Evolutionary conservation across 139 green algal genomes (phyloP), one percentile per base, ranked within the genome.

Genomic region (Monoraphidium neglectum): DNA sequence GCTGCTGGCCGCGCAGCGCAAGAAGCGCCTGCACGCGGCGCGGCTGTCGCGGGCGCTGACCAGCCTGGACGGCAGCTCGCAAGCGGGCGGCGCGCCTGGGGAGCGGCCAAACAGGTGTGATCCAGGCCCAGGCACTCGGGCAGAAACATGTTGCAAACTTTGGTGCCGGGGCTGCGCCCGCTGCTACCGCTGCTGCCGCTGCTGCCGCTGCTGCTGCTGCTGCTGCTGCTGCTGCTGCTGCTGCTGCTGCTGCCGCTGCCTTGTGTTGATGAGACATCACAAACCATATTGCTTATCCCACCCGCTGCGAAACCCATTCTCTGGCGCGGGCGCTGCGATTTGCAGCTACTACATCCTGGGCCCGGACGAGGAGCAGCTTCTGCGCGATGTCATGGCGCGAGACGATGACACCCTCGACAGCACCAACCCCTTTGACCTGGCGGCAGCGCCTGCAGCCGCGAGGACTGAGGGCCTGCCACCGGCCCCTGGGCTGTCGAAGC

Each of bases 341-440:
- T 69, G 62, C 71, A 77, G 38, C 32, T 77, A 77, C 59, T 77
- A 77, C 36, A 54, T 35, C 40, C 71, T 77, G 6, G 16, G 60
- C n/a, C 57, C 71, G 1, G 26, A 77, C 12, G 71, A 77, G n/a
- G 71, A 77, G 59, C 38, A 46, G 71, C n/a, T 77, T n/a, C 59
- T 77, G 32, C 56, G 56, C 33, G n/a, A 40, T n/a, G 71, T 77
- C 38, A 37, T 77, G 40, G 15, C 0, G n/a, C 56, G 71, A 1
- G 40, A 70, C 28, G 71, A 77, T 13, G 59, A 38, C 37, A 38
- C 38, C 12, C 21, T 77, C 13, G 71, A 77, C 30, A 26, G 37
- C 16, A 16, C 43, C 40, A 69, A 77, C 43, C 71, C 71, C 59
- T 77, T 77, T 61, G 71, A 77, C 30, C 12, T 43, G 21, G 57